Conservation (phyloP, 495 filamentous ascomycete species). For the Platismatia glauca region DNA sequence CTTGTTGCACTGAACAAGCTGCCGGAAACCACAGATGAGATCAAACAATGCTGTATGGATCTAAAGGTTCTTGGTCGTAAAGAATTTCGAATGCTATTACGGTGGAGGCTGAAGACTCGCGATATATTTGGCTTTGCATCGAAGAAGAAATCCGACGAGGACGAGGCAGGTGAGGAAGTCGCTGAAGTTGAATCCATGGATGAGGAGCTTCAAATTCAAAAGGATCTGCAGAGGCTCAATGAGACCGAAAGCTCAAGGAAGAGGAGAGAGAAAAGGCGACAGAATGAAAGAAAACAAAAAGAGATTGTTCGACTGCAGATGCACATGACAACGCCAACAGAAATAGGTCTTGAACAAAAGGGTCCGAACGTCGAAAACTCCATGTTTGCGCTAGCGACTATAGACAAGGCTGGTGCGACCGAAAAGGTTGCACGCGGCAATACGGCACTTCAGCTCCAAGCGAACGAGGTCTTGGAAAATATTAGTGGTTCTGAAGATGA, state of each 20-base stretch:
- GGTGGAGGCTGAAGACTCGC: conserved; percentile 82
- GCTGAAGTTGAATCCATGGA: conserved; percentile 82
- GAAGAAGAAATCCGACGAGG: conserved; percentile 53
- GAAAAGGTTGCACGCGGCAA: conserved; percentile 67
- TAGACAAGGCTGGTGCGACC: conserved; percentile 64
- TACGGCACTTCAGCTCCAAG: conserved; percentile 49
- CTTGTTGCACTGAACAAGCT: conserved; percentile 76
- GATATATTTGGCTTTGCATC: conserved; percentile 82
- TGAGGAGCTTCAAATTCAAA: conserved; percentile 82
- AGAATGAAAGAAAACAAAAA: conserved; percentile 24
- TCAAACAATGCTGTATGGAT: conserved; percentile 76
- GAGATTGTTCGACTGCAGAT: conserved; percentile 66
- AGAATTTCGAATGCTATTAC: conserved; percentile 87
- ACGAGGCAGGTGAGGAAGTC: conserved; percentile 54
- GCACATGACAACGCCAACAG: conserved; percentile 91
- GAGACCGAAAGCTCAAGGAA: conserved; percentile 65
- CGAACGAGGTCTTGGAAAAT: conserved; percentile 37
- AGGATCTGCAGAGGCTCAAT: conserved; percentile 69
- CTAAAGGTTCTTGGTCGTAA: conserved; percentile 85
- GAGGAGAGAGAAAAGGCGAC: conserved; percentile 49
- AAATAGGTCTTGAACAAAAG: conserved; percentile 89
- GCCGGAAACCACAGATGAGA: conserved; percentile 88
- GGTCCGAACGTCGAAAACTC: conserved; percentile 64
- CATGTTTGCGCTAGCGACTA: conserved; percentile 72
- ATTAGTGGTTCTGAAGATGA: conserved; percentile 51